Conservation (phyloP, 371 early-diverging fungal species). For the Saksenaea vasiformis region DNA sequence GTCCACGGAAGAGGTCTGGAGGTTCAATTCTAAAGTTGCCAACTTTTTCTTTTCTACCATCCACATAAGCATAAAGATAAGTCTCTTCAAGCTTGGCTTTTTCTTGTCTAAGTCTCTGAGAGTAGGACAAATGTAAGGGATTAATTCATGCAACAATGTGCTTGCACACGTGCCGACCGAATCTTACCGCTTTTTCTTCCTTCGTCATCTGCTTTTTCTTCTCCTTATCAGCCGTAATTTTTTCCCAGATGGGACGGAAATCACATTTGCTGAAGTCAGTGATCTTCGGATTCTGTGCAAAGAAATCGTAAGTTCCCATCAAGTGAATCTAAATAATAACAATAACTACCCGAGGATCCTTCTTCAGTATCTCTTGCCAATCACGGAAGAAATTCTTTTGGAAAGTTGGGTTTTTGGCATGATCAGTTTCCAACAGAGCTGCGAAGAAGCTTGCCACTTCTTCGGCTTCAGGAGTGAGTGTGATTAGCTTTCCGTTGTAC, state of each 20-base stretch:
- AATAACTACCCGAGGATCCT: slow-evolving; percentile 62
- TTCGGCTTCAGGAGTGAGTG: slow-evolving; percentile 82
- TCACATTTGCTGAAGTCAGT: slow-evolving; percentile 85
- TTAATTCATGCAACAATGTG: slow-evolving; percentile 5
- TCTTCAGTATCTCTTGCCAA: slow-evolving; percentile 67
- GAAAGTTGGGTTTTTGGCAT: slow-evolving; percentile 83
- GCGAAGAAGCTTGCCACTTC: slow-evolving; percentile 97
- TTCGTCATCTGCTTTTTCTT: slow-evolving; percentile 84
- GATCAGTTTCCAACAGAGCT: slow-evolving; percentile 81
- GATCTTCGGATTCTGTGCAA: slow-evolving; percentile 65
- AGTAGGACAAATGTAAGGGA: not conserved
- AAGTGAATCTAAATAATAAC: not conserved
- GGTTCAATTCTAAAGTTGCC: slow-evolving; percentile 98
- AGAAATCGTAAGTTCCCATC: slow-evolving; percentile 3
- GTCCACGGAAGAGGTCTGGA: slow-evolving; percentile 94
- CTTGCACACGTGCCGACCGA: slow-evolving; percentile 1
- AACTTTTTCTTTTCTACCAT: slow-evolving; percentile 95
- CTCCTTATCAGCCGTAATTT: slow-evolving; percentile 79
- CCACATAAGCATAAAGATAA: slow-evolving; percentile 76
- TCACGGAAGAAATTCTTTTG: slow-evolving; percentile 92
- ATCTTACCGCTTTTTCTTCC: slow-evolving; percentile 80
- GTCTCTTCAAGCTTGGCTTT: slow-evolving; percentile 71
- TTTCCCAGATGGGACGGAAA: slow-evolving; percentile 83
- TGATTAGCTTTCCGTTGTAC: slow-evolving; percentile 81
- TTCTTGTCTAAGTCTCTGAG: slow-evolving; percentile 70